Conservation (phyloP, 2,329 filamentous ascomycete genomes). For the Ophiostoma piceae region DNA sequence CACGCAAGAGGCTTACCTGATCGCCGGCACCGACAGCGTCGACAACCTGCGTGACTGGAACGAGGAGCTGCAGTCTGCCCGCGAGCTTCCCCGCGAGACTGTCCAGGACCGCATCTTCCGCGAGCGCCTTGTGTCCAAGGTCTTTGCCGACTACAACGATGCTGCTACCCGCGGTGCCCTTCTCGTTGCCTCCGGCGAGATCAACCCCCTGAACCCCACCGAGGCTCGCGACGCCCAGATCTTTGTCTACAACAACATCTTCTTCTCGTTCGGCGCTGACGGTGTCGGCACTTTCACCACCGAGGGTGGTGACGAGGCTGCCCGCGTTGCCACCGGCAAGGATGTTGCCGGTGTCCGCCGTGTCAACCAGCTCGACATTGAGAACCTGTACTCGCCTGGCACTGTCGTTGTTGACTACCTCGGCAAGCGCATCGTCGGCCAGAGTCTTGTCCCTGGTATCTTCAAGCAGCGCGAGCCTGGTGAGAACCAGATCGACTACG, state of each 20-base stretch:
- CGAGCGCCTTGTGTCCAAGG: conserved; percentile 86
- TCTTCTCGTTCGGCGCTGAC: conserved; percentile 97
- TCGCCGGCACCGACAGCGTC: conserved; percentile 85
- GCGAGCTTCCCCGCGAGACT: conserved; percentile 86
- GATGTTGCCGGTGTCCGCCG: conserved; percentile 90
- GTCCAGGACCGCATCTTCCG: conserved; percentile 95
- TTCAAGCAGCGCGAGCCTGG: conserved; percentile 98
- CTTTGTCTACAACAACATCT: conserved; percentile 99
- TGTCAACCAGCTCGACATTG: conserved; percentile 95
- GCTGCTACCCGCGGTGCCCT: conserved; percentile 88
- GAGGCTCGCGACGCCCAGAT: conserved; percentile 92
- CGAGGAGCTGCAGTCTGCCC: conserved; percentile 95
- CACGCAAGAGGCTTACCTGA: conserved; percentile 86
- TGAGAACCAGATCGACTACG: conserved; percentile 98
- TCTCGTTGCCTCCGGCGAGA: conserved; percentile 85
- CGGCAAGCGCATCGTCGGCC: conserved; percentile 92
- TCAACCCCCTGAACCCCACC: conserved; percentile 89
- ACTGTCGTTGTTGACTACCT: conserved; percentile 96
- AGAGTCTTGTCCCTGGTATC: conserved; percentile 97
- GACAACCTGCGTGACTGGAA: conserved; percentile 98
- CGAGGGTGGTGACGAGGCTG: conserved; percentile 94
- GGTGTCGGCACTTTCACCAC: conserved; percentile 95
- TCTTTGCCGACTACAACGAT: conserved; percentile 97
- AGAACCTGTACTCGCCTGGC: conserved; percentile 87
- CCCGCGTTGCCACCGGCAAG: conserved; percentile 91